A percentile compares a stretch with the other conserved stretches of the same genome.
Conservation (phyloP, 2,329 filamentous ascomycete genomes). For the Bipolaris oryzae region DNA sequence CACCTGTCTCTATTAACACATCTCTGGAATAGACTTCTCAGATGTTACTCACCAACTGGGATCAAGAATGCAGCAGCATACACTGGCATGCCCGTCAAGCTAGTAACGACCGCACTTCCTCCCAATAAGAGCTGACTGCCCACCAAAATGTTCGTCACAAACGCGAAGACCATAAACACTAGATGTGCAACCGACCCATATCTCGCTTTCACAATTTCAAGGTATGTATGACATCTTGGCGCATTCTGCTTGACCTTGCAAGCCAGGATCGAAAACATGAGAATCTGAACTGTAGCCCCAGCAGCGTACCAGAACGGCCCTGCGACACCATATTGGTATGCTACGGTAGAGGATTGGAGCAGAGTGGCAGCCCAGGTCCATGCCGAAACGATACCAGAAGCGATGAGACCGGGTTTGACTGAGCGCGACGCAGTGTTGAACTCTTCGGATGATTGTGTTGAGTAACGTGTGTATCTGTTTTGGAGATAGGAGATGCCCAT, state of each 20-base stretch:
- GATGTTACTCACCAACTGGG: slow-evolving; percentile 42
- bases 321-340: slow-evolving; percentile 40
- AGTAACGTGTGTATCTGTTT: slow-evolving; percentile 45
- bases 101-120: slow-evolving; percentile 52
- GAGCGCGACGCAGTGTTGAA: slow-evolving; percentile 56
- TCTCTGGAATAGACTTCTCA: not conserved
- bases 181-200: slow-evolving; percentile 49
- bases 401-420: slow-evolving; percentile 55
- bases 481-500: slow-evolving; percentile 48
- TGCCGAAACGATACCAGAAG: slow-evolving; percentile 55
- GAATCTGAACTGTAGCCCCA: slow-evolving; percentile 53
- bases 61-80: slow-evolving; percentile 54
- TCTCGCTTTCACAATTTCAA: slow-evolving; percentile 51
- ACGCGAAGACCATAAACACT: slow-evolving; percentile 51
- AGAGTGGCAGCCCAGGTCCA: slow-evolving; percentile 59
- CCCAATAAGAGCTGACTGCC: slow-evolving; percentile 52
- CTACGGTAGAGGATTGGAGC: slow-evolving; percentile 36
- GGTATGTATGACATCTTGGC: slow-evolving; percentile 50
- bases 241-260: slow-evolving; percentile 53
- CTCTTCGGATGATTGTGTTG: slow-evolving; percentile 53
- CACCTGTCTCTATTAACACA: slow-evolving; percentile 32
- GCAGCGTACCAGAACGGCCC: slow-evolving; percentile 51
- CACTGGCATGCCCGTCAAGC: slow-evolving; percentile 53
- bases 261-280: slow-evolving; percentile 53
- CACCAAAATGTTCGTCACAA: slow-evolving; percentile 54